These are phyloP conservation scores for Ogataea allantospora DNA, from an alignment of 805 yeast species.

Conservation along the genomic window DNA sequence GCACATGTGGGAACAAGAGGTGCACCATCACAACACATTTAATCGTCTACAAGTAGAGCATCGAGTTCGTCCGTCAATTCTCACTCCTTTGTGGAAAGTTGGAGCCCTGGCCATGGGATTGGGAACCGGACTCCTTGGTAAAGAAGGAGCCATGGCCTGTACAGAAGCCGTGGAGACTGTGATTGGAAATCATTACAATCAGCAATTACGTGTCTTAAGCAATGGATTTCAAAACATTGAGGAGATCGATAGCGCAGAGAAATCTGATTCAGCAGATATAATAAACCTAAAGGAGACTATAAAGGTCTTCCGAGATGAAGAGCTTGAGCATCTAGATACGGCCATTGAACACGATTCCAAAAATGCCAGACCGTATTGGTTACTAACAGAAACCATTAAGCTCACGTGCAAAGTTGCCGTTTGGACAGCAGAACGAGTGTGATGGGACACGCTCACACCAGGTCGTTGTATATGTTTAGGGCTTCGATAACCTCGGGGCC, in stretches of 20 bases:
- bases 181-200: conserved; percentile 93
- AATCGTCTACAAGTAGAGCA: conserved; percentile 70
- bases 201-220: conserved; percentile 75
- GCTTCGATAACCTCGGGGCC: conserved; percentile 79
- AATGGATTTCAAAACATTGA: conserved; percentile 56
- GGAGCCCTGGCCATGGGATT: conserved; percentile 89
- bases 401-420: conserved; percentile 83
- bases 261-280: conserved; percentile 52
- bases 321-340: conserved; percentile 90
- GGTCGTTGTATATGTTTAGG: conserved; percentile 49
- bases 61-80: conserved; percentile 84
- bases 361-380: conserved; percentile 86
- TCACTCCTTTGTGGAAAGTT: conserved; percentile 90
- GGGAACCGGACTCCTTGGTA: conserved; percentile 80
- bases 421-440: conserved; percentile 84
- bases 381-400: conserved; percentile 86
- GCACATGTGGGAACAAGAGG: conserved; percentile 99
- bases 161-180: conserved; percentile 99
- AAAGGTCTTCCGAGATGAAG: conserved; percentile 85
- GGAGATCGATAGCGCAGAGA: conserved; percentile 28
- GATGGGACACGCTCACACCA: conserved; percentile 24
- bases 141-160: conserved; percentile 99
- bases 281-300: conserved; percentile 57
- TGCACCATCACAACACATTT: conserved; percentile 86
- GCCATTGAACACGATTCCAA: conserved; percentile 92